Conservation (phyloP, 2,329 filamentous ascomycete genomes). For the Lachnellula hyalina region DNA sequence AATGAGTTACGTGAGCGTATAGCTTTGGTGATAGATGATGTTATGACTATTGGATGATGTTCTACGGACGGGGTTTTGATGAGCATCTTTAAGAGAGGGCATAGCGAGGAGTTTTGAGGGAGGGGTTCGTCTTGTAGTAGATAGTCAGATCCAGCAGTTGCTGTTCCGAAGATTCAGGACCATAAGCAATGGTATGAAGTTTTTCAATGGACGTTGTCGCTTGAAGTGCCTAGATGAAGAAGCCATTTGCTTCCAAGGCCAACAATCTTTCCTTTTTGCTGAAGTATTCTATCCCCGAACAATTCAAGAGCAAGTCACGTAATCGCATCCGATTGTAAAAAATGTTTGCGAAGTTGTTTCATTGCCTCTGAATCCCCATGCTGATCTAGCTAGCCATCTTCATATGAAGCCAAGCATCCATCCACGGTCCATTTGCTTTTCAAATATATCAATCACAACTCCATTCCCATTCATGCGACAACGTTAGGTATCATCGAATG, state of each 20-base stretch:
- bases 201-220: background rate
- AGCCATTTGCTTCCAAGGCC: background rate
- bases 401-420: constrained; percentile 8
- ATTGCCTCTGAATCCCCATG: constrained; percentile 16
- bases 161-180: background rate
- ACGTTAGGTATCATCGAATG: constrained; percentile 12
- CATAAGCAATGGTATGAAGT: background rate
- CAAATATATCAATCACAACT: constrained; percentile 17
- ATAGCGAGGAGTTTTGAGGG: constrained; percentile 27
- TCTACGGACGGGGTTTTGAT: background rate
- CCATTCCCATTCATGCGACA: constrained; percentile 12
- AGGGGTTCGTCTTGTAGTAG: background rate
- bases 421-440: constrained; percentile 10
- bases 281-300: background rate
- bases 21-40: constrained; percentile 1
- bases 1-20: constrained; percentile 39
- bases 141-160: background rate
- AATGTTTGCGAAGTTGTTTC: constrained; percentile 17
- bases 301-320: background rate
- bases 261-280: background rate
- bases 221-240: background rate
- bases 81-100: constrained; percentile 10
- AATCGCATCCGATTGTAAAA: background rate
- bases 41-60: background rate
- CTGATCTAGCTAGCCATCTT: constrained; percentile 14